Evolutionary conservation across 371 early-diverging fungal genomes (phyloP).

Genomic region (Circinella umbellata): DNA sequence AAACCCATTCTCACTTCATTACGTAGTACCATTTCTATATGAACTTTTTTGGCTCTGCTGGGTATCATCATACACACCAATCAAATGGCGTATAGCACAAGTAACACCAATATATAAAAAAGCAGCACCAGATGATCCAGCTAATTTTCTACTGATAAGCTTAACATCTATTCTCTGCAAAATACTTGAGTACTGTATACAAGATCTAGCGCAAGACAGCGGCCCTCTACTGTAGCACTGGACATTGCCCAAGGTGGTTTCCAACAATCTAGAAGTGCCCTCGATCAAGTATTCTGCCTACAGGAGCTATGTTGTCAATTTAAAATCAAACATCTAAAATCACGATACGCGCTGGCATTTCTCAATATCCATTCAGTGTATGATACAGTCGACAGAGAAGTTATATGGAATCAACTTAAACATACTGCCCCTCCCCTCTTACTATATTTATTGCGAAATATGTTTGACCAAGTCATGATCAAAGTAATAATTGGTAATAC

Average conservation of each 20-base stretch:
- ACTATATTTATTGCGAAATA: conserved; percentile 14
- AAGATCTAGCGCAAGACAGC: not conserved
- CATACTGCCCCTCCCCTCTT: not conserved
- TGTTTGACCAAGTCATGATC: conserved; percentile 14
- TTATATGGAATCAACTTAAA: conserved; percentile 20
- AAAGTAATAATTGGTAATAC: conserved; percentile 8
- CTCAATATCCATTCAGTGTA: conserved; percentile 28
- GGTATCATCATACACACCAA: conserved; percentile 12
- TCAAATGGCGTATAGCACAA: conserved; percentile 18
- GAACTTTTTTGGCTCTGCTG: conserved; percentile 14
- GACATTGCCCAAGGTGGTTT: conserved; percentile 44
- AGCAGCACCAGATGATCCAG: conserved; percentile 16
- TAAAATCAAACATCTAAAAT: not conserved
- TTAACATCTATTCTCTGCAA: conserved; percentile 23
- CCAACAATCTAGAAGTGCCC: conserved; percentile 7
- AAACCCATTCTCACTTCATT: conserved; percentile 11
- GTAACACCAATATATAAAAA: conserved; percentile 30
- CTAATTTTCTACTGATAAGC: conserved; percentile 27
- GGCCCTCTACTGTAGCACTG: not conserved
- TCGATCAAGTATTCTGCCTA: conserved; percentile 15
- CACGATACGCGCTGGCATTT: conserved; percentile 20
- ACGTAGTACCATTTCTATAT: not conserved
- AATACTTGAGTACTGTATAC: conserved; percentile 16
- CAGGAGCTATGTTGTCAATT: conserved; percentile 5
- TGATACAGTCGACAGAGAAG: conserved; percentile 18